Base-by-base conservation (phyloP, 2,329 filamentous ascomycete species). In the Aspergillus unguis region DNA sequence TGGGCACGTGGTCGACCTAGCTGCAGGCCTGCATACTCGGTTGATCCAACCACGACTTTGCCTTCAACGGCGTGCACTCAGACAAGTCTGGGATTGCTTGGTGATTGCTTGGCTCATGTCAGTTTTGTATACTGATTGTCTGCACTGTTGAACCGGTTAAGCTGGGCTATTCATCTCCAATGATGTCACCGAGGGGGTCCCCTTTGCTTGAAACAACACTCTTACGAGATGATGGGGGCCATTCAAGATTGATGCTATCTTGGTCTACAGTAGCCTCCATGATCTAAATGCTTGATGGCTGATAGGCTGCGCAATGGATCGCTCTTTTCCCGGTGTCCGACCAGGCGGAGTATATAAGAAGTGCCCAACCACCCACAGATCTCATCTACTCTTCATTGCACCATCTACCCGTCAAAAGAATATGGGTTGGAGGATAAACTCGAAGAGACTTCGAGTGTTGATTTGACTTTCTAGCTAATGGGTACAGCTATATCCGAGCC, bases 51-150 rank as follows among this genome's bases (percentile, higher is more conserved):
- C 53, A 53, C 33, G 43, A 45, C 36, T 23, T 28, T 27, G 11
- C 50, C 35, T 29, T 49, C 37, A 41, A 25, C 53, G 53, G 53
- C 53, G 53, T 55, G 53, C 49, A 10, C 31, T 27, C 32, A 29
- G 32, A 32, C 41, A 32, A 44, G 28, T 29, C 41, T 32, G 7
- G 27, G 6, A 26, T 41, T 29, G 29, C 17, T 23, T 52, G 42
- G 26, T 52, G 36, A 47, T 31, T 43, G 36, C 44, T 47, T 52
- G 44, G 37, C 44, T 33, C 31, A 36, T 37, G 32, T 33, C 40
- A 44, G 41, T 33, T 27, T n/a, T 36, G 25, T 23, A 11, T 27
- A 8, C 29, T n/a, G 17, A 35, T 33, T 25, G 33, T 25, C 4
- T 11, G 36, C 36, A 17, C 17, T 17, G 17, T 17, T 17, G 17